Conservation (phyloP, 2,329 filamentous ascomycete species). For the Hypocreales sp. region DNA sequence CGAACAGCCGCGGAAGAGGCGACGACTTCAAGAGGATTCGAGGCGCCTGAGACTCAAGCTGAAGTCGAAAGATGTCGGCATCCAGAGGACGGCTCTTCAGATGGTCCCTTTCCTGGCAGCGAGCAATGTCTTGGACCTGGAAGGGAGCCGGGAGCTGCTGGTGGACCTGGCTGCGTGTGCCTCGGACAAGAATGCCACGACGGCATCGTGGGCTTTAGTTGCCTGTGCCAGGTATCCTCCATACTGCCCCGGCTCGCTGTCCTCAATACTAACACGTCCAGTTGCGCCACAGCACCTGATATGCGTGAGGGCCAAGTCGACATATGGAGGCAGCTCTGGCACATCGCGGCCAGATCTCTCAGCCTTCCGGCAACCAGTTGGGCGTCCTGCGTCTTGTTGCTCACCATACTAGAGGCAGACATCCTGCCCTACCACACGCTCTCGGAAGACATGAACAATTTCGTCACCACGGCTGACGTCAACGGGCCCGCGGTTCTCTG, state of each 20-base stretch:
- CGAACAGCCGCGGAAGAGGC: conserved; percentile 36
- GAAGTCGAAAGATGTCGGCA: conserved; percentile 24
- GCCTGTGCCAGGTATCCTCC: conserved; percentile 56
- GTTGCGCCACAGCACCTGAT: conserved; percentile 13
- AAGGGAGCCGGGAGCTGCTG: conserved; percentile 40
- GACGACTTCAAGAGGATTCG: conserved; percentile 24
- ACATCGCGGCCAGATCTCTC: conserved; percentile 53
- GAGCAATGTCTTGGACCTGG: conserved; percentile 24
- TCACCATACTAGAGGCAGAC: conserved; percentile 47
- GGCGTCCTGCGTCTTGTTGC: conserved; percentile 59
- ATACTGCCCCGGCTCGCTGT: neutral
- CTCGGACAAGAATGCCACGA: conserved; percentile 50
- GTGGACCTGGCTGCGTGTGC: conserved; percentile 41
- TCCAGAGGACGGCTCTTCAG: conserved; percentile 38
- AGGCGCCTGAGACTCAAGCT: conserved; percentile 34
- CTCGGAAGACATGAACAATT: conserved; percentile 53
- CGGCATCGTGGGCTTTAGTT: conserved; percentile 72
- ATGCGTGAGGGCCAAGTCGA: conserved; percentile 19
- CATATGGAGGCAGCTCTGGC: conserved; percentile 63
- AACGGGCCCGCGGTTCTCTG: conserved; percentile 65
- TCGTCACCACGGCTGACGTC: conserved; percentile 63
- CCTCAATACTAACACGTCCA: conserved; percentile 10
- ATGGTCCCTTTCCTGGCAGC: conserved; percentile 41
- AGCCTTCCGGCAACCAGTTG: conserved; percentile 58
- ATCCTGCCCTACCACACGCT: conserved; percentile 54